Percentiles rank a stretch among this genome's conserved stretches.
Conservation (phyloP, 2,329 filamentous ascomycete species). For the Aspergillus piperis region DNA sequence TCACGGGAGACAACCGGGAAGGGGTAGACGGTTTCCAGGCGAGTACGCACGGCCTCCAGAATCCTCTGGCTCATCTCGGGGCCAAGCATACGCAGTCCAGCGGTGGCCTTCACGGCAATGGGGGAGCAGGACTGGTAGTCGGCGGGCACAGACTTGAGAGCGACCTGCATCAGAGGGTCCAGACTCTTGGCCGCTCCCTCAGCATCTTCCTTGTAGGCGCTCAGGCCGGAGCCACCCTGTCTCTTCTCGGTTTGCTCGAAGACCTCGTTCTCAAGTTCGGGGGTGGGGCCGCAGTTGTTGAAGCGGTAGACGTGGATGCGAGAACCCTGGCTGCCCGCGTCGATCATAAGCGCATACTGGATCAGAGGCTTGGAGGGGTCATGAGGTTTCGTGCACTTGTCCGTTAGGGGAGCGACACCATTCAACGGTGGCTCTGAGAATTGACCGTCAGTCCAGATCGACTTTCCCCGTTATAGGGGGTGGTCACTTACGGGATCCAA, state of each 20-base stretch:
- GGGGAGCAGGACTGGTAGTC: constrained; percentile 89
- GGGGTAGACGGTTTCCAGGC: constrained; percentile 85
- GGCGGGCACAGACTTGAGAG: constrained; percentile 80
- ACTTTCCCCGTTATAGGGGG: background rate
- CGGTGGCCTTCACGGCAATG: constrained; percentile 96
- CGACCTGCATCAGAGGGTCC: constrained; percentile 82
- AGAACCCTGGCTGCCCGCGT: constrained; percentile 95
- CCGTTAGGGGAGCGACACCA: constrained; percentile 56
- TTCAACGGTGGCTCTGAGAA: constrained; percentile 27
- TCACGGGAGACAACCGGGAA: constrained; percentile 90
- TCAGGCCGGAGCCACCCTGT: constrained; percentile 75
- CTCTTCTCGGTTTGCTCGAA: constrained; percentile 93
- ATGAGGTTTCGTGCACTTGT: constrained; percentile 78
- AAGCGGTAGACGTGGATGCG: constrained; percentile 98
- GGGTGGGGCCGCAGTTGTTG: constrained; percentile 97
- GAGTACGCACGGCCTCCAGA: constrained; percentile 76
- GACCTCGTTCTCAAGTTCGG: constrained; percentile 86
- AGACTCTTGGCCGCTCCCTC: constrained; percentile 86
- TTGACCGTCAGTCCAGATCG: constrained; percentile 4
- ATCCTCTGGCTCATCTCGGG: constrained; percentile 79
- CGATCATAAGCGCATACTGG: constrained; percentile 98
- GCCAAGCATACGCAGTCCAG: constrained; percentile 85
- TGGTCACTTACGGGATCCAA: constrained; percentile 26
- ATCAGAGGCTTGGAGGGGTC: constrained; percentile 89
- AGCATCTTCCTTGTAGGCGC: constrained; percentile 82